A percentile compares a stretch with the other conserved stretches of the same genome.
phyloP scores from a whole-genome alignment of 495 filamentous ascomycete genomes.

The Venustampulla echinocandica region DNA sequence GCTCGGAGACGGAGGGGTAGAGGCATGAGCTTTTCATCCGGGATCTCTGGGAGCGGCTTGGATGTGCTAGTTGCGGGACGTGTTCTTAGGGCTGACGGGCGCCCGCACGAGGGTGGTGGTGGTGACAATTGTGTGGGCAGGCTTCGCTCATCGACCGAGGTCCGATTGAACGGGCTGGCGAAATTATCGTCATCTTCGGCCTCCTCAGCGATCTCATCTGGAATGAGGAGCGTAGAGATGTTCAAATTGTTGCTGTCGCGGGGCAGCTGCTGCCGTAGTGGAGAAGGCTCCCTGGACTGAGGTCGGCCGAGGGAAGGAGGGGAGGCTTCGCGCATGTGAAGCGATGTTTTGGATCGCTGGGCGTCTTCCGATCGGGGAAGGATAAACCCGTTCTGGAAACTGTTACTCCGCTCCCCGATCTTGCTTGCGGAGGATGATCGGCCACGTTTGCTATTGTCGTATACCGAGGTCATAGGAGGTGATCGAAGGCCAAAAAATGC shows the following conservation, averaged over 20 bases:
- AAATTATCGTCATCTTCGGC: conserved; percentile 46
- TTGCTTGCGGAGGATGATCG: conserved; percentile 13
- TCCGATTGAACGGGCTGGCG: conserved; percentile 35
- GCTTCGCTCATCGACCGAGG: conserved; percentile 26
- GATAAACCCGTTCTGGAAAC: not conserved
- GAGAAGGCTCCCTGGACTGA: conserved; percentile 17
- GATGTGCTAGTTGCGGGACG: conserved; percentile 1
- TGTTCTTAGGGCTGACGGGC: not conserved
- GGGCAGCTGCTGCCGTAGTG: conserved; percentile 33
- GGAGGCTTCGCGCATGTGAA: conserved; percentile 9
- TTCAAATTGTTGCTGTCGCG: conserved; percentile 26
- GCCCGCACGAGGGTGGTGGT: conserved; percentile 26
- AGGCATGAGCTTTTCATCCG: conserved; percentile 12
- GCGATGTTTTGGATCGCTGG: conserved; percentile 3
- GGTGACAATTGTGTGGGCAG: conserved; percentile 38
- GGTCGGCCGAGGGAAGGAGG: conserved; percentile 12
- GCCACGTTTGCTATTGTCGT: conserved; percentile 13
- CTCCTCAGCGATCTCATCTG: conserved; percentile 45
- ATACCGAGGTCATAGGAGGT: not conserved
- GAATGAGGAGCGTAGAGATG: conserved; percentile 30
- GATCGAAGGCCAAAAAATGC: conserved; percentile 18
- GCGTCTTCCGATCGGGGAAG: not conserved
- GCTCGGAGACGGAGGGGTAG: conserved; percentile 10
- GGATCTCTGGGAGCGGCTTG: conserved; percentile 21
- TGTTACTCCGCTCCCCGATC: not conserved